These are phyloP conservation scores for Cordyceps tenuipes DNA, from an alignment of 2,329 filamentous ascomycete genomes.

Conservation along the genomic window DNA sequence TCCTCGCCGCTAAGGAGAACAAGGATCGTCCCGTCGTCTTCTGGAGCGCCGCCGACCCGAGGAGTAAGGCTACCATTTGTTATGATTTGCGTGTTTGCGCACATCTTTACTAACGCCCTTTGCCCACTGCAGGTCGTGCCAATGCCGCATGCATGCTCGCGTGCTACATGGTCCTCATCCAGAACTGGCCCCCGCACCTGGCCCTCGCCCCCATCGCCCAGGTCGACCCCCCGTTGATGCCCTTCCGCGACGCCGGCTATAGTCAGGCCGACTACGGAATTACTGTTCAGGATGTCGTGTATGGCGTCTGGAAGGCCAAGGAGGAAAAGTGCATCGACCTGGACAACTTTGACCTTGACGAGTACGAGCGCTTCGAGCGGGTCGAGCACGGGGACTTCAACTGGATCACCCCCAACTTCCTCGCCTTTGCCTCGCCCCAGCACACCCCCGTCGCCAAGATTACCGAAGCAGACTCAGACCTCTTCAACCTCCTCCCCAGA, in stretches of 20 bases:
- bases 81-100: background rate
- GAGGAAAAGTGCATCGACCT: conserved; percentile 87
- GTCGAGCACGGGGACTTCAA: conserved; percentile 99
- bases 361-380: conserved; percentile 92
- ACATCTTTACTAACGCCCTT: background rate
- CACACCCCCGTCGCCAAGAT: conserved; percentile 68
- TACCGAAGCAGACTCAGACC: conserved; percentile 55
- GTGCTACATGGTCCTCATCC: conserved; percentile 98
- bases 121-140: conserved; percentile 57
- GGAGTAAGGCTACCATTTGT: conserved; percentile 51
- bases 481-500: conserved; percentile 66
- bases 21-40: conserved; percentile 88
- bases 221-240: conserved; percentile 95
- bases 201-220: conserved; percentile 93
- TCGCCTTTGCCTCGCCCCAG: conserved; percentile 94
- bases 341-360: conserved; percentile 90
- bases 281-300: conserved; percentile 94
- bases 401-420: conserved; percentile 92
- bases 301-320: conserved; percentile 98
- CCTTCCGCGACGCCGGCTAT: conserved; percentile 95
- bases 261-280: conserved; percentile 96
- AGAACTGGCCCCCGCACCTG: conserved; percentile 93
- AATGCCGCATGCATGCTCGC: conserved; percentile 93
- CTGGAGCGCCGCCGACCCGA: conserved; percentile 86
- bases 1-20: conserved; percentile 84